Evolutionary conservation across 2,329 filamentous ascomycete species (phyloP).

Genomic region (Emergomyces africanus): DNA sequence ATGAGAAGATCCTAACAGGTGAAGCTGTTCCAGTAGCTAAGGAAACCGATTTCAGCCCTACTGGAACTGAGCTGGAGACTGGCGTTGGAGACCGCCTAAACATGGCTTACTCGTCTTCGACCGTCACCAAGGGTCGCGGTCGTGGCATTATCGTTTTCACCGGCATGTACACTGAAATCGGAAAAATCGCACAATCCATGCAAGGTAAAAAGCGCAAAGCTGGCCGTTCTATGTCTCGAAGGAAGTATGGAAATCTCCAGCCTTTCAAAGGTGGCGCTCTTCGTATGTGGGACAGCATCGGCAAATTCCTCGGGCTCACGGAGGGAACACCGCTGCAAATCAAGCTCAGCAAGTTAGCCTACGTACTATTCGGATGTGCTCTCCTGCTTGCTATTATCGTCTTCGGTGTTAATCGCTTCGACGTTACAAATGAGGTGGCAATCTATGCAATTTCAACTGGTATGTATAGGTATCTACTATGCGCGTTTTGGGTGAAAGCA

Average conservation of each 20-base stretch:
- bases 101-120: conserved; percentile 48
- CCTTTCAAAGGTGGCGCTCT: conserved; percentile 39
- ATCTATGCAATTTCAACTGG: conserved; percentile 48
- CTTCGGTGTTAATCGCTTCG: conserved; percentile 46
- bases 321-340: conserved; percentile 74
- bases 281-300: conserved; percentile 36
- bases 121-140: conserved; percentile 47
- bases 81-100: conserved; percentile 47
- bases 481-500: neutral
- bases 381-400: conserved; percentile 50
- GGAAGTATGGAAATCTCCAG: conserved; percentile 33
- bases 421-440: conserved; percentile 43
- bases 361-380: conserved; percentile 63
- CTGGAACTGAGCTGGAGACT: conserved; percentile 20
- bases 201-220: conserved; percentile 36
- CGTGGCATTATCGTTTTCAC: conserved; percentile 46
- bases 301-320: conserved; percentile 46
- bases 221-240: conserved; percentile 32
- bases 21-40: conserved; percentile 49
- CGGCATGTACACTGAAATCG: conserved; percentile 50
- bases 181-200: conserved; percentile 46
- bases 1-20: conserved; percentile 51
- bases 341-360: conserved; percentile 73
- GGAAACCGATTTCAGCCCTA: conserved; percentile 25
- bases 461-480: conserved; percentile 7